Evolutionary conservation across 1,284 basidiomycete genomes (phyloP).

Genomic region (Rhodotorula sp.): DNA sequence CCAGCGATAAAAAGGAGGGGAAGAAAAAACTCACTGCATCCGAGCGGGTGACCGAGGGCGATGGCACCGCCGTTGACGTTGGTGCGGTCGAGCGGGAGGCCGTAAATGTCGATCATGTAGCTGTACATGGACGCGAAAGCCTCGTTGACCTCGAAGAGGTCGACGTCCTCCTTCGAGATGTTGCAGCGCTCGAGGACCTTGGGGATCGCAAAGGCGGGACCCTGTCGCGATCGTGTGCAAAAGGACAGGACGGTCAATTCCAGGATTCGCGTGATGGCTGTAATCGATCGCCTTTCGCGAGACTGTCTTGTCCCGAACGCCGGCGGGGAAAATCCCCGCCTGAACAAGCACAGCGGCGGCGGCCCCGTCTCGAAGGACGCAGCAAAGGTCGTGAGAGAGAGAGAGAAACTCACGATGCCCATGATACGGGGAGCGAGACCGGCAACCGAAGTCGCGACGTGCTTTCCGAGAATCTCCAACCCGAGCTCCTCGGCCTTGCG

Average conservation of each 20-base stretch:
- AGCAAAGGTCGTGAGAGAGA: too few relatives aligned
- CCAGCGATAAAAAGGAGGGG: slow-evolving; percentile 65
- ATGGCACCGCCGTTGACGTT: slow-evolving; percentile 54
- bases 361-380: too few relatives aligned
- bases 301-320: too few relatives aligned
- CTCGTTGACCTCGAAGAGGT: slow-evolving; percentile 47
- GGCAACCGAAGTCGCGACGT: slow-evolving; percentile 70
- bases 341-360: too few relatives aligned
- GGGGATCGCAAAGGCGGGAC: slow-evolving; percentile 44
- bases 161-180: slow-evolving; percentile 49
- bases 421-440: slow-evolving; percentile 56
- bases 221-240: neutral
- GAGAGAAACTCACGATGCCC: slow-evolving; percentile 60
- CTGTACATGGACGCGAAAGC: slow-evolving; percentile 38
- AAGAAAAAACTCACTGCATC: slow-evolving; percentile 46
- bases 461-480: slow-evolving; percentile 70
- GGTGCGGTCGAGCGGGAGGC: slow-evolving; percentile 48
- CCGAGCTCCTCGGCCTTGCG: slow-evolving; percentile 77
- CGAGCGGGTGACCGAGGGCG: slow-evolving; percentile 61
- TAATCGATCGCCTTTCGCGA: too few relatives aligned
- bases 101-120: slow-evolving; percentile 41
- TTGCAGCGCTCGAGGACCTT: slow-evolving; percentile 48
- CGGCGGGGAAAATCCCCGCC: too few relatives aligned
- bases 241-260: neutral
- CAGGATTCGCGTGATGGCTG: too few relatives aligned